Conservation (phyloP, 2,329 filamentous ascomycete genomes). For the Epichloe sibirici region DNA sequence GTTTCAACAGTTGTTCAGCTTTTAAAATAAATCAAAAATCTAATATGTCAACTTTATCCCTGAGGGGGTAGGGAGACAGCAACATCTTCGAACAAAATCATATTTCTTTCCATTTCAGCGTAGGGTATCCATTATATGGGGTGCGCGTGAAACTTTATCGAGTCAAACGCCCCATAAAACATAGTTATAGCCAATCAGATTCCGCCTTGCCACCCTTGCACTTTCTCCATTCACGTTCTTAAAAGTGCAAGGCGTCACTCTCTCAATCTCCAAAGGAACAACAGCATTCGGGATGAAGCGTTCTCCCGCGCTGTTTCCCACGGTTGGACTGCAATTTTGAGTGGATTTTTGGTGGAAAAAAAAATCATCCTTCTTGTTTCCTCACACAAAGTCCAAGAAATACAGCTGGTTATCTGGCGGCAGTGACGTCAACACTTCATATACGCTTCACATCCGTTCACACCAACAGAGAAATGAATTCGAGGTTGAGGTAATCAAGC, state of each 20-base stretch:
- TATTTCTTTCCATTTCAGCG: no score
- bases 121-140: no score
- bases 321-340: no score
- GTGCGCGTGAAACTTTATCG: no score
- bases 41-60: no score
- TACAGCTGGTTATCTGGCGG: neutral
- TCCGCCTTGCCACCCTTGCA: neutral
- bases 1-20: no score
- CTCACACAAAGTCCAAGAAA: neutral
- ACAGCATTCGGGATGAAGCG: neutral
- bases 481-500: neutral
- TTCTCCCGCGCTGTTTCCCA: neutral
- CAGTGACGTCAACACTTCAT: conserved; percentile 1
- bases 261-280: neutral
- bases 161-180: no score
- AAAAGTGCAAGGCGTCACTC: neutral
- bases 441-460: neutral
- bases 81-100: no score
- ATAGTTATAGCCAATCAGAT: neutral
- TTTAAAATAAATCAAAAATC: no score
- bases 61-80: no score
- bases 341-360: no score
- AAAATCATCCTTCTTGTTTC: neutral
- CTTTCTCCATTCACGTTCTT: neutral
- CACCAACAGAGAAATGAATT: neutral